Base-by-base conservation (phyloP, 192 early-diverging fungal species). In the Backusella macrospora region DNA sequence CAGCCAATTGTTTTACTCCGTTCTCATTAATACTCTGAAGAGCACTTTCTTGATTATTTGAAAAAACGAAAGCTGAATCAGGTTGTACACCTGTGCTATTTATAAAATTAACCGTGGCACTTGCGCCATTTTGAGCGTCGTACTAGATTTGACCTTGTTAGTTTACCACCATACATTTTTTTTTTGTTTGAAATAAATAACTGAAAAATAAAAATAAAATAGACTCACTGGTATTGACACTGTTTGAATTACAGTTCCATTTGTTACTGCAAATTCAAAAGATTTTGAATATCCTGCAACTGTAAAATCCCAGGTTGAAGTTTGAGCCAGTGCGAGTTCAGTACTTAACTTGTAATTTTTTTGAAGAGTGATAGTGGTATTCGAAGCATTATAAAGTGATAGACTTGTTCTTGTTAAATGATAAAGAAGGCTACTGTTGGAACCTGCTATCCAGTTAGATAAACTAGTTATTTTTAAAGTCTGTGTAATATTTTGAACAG, bases 261-360 rank as follows among this genome's bases (percentile, higher is more conserved):
- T 23, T 23, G 52, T 59, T 26, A 59, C 52, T 59, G 52, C 52
- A 12, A 59, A 59, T 26, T 59, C 52, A 59, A 59, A 6, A 18
- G 26, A 59, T 0, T 59, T 59, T 59, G 52, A 59, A 26, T 23
- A 59, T 26, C 52, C 52, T 59, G 52, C 52, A 59, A 59, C 52
- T 59, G 52, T 23, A 26, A 59, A 59, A 12, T 23, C 26, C 52
- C 52, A 59, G 21, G 52, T 9, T 12, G 52, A 59, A 59, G 21
- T 23, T 59, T 21, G 52, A 26, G 23, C 26, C 21, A 59, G 52
- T 5, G 52, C 21, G 2, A 59, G 21, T 4, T 59, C 52, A 23
- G 16, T 10, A 13, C 26, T 59, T 59, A 59, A 59, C 21, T 1
- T 23, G 26, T 59, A 59, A 23, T 18, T 21, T 59, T 59, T 59